Evolutionary conservation across 768 basidiomycete species (phyloP), one percentile per base, ranked within the genome.

Genomic region (Agaricus subrufescens): DNA sequence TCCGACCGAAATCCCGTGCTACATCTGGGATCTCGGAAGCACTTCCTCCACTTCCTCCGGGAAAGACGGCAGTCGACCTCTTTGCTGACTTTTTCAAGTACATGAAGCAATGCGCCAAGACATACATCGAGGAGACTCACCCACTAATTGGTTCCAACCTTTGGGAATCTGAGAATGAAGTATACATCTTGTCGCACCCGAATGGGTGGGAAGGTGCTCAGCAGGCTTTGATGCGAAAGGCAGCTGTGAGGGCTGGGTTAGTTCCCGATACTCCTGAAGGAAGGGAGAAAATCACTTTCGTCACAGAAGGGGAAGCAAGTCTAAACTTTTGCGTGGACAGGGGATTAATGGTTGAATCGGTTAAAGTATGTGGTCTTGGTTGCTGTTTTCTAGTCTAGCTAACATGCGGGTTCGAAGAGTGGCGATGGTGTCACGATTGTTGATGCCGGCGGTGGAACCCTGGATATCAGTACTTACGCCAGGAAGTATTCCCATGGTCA

Each of bases 361-460:
- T 62, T 49, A 46, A 49, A 50, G 60, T 58, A 43, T 10, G 44
- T 38, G 4, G 10, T 14, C 5, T 15, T 31, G 1, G 1, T 23
- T n/a, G 15, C 30, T 5, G 34, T 8, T 9, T 3, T 11, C 19
- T 4, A 15, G 10, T 40, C 19, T 9, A 30, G 19, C 11, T 46
- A 6, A 40, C 12, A 11, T 52, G 7, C 57, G 3, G 48, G 11
- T 11, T 34, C 11, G 34, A 3, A 82, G 79, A 65, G 62, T 6
- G 75, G 76, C 19, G 61, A 78, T 46, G 78, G 77, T 2, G 67
- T 83, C 3, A 69, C 83, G 48, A 69, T 85, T 29, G 75, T 84
- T n/a, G 83, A 85, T 59, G 81, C 82, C 2, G 83, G 84, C 4
- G 82, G 82, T 53, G 84, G 82, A 34, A 85, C 82, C 0, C 68